A percentile compares a stretch with the other conserved stretches of the same genome.
Evolutionary conservation across 2,329 filamentous ascomycete species (phyloP).

Genomic region (Microdochium trichocladiopsis): DNA sequence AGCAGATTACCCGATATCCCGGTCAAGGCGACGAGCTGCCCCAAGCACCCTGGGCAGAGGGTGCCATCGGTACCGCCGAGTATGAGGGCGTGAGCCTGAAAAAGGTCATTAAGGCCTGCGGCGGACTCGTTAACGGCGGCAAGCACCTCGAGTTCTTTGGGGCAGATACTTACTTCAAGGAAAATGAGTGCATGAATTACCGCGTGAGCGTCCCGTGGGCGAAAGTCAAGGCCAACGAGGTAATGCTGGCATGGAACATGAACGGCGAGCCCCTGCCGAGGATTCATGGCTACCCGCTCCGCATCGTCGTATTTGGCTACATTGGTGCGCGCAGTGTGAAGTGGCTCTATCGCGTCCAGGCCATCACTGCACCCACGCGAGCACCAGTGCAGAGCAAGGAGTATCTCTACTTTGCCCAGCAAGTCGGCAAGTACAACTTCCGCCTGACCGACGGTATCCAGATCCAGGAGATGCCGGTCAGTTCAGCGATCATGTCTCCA

Average conservation of each 20-base stretch:
- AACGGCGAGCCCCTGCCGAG: slow-evolving; percentile 56
- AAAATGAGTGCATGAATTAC: slow-evolving; percentile 58
- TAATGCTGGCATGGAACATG: slow-evolving; percentile 66
- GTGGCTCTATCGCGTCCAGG: slow-evolving; percentile 57
- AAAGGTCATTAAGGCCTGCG: slow-evolving; percentile 64
- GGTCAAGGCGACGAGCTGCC: slow-evolving; percentile 60
- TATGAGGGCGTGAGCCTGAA: slow-evolving; percentile 61
- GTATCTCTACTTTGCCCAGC: slow-evolving; percentile 63
- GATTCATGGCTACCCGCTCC: slow-evolving; percentile 60
- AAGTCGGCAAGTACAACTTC: slow-evolving; percentile 61
- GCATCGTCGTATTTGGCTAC: slow-evolving; percentile 57
- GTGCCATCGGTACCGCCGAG: slow-evolving; percentile 57
- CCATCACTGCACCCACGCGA: slow-evolving; percentile 44
- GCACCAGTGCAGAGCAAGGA: slow-evolving; percentile 60
- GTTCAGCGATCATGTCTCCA: slow-evolving; percentile 59
- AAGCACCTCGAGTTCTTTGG: slow-evolving; percentile 64
- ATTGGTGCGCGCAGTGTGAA: slow-evolving; percentile 60
- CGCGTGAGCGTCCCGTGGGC: slow-evolving; percentile 58
- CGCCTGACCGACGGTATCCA: slow-evolving; percentile 52
- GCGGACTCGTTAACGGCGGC: slow-evolving; percentile 45
- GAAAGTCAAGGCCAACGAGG: slow-evolving; percentile 61
- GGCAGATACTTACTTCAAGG: slow-evolving; percentile 69
- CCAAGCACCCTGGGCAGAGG: slow-evolving; percentile 53
- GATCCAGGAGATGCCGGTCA: slow-evolving; percentile 68
- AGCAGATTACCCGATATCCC: slow-evolving; percentile 59